Evolutionary conservation across 1,284 basidiomycete species (phyloP).

Genomic region (Volvariella volvacea): DNA sequence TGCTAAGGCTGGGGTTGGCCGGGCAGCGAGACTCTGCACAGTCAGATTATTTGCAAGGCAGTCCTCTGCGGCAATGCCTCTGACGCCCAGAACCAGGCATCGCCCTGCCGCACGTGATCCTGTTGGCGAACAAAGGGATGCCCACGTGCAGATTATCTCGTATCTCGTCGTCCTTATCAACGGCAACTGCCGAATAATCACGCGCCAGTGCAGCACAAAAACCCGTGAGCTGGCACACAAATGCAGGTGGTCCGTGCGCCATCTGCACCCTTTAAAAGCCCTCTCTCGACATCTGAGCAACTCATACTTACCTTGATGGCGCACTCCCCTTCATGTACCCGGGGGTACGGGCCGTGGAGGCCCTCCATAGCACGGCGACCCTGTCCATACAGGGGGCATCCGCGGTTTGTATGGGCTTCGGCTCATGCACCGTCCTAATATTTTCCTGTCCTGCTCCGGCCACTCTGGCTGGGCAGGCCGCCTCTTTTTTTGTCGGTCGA

Average conservation of each 20-base stretch:
- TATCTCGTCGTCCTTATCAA: no score
- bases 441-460: slow-evolving; percentile 48
- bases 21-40: no score
- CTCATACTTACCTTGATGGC: slow-evolving; percentile 14
- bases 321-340: slow-evolving; percentile 10
- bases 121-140: no score
- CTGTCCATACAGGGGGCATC: slow-evolving; percentile 47
- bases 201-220: no score
- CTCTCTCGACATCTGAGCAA: neutral
- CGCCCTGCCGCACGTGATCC: no score
- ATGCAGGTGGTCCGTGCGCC: slow-evolving; percentile 12
- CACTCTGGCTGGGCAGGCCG: slow-evolving; percentile 15
- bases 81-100: no score
- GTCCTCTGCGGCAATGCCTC: no score
- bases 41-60: no score
- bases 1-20: no score
- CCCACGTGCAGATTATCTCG: no score
- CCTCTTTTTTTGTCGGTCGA: slow-evolving; percentile 6
- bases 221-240: no score
- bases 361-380: slow-evolving; percentile 12
- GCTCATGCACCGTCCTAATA: slow-evolving; percentile 66
- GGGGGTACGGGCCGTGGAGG: slow-evolving; percentile 12
- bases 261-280: slow-evolving; percentile 5
- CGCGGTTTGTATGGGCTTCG: slow-evolving; percentile 59
- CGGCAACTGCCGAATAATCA: no score